Evolutionary conservation across 495 filamentous ascomycete species (phyloP), one percentile per base, ranked within the genome.

Genomic region (Niebla homalea): DNA sequence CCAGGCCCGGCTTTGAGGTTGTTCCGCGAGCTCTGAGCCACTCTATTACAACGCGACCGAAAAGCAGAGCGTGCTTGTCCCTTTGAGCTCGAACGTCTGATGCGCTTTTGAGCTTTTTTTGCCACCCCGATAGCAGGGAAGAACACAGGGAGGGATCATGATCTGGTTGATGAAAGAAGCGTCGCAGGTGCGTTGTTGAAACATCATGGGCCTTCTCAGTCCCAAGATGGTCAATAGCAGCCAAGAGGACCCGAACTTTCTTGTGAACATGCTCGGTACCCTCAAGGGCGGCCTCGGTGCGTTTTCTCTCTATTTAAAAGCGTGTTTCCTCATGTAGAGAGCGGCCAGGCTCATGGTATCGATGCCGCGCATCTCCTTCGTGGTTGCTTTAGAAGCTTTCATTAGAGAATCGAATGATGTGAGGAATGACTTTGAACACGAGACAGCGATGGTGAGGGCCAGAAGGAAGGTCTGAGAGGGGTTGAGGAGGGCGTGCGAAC

Each of bases 1-100:
- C 53, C 38, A 11, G 45, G 18, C 14, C 37, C 32, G 12, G 18
- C 25, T 16, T 44, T 43, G 14, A 42, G 36, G 19, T 41, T 43
- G 23, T 51, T 39, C 11, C 48, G 50, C 3, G 57, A 23, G 47
- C 58, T 19, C n/a, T 57, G 19, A 78, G 64, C 76, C 77, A 80
- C 55, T 82, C 74, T 0, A 69, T 79, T 36, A 80, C 67, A 11
- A 81, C 60, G 42, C 70, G 67, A 20, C 72, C 76, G 56, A 79
- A 81, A 14, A 81, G 56, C 46, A 70, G 67, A 1, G 75, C 75
- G 29, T 78, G 74, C 42, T 71, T 59, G 26, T 71, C 70, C 43
- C 74, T 76, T 22, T 69, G 60, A 21, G 73, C 74, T 49, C 76
- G 72, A 2, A 63, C 60, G 41, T 73, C 64, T 4, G 74, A 62